Evolutionary conservation across 2,329 filamentous ascomycete species (phyloP), one percentile per base, ranked within the genome.

Genomic region (Xenosphaeropsis pyriputrescens): DNA sequence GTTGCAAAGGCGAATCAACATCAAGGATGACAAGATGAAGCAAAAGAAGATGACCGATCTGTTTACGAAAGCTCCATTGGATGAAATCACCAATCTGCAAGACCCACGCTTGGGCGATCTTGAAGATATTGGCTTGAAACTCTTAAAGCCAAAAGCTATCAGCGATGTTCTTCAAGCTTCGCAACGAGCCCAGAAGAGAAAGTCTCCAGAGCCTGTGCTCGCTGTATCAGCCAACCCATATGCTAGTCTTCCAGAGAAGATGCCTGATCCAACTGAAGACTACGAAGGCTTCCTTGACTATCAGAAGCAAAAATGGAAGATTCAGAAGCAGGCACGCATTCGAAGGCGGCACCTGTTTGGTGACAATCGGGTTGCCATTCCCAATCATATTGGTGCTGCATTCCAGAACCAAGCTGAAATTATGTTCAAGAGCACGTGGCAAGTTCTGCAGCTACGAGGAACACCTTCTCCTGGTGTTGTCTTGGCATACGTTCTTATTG

Each of bases 271-370:
- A 15, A 83, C 77, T 0, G 76, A 91, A 35, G 81, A 98, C 57
- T 99, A 99, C 48, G 64, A 75, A 14, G 85, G 75, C 0, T 98
- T 93, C 65, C 58, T 99, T 38, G 71, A 81, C 52, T 96, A 96
- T 52, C 91, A 98, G 56, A 99, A 99, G 60, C 76, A 88, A 62
- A 98, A 98, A 59, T 99, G 91, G 91, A 95, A 89, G 63, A 80
- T 96, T 29, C 91, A 99, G 56, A 93, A 86, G 53, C 82, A 93
- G 55, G 86, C 89, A 26, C 76, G 91, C 16, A 70, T 79, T 42
- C 78, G 89, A 32, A 72, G 93, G 45, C 75, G 89, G 35, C 91
- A 98, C 55, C 66, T 98, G 1, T 98, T 98, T 50, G 91, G 91
- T 42, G 89, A 98, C 50, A 79, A 81, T 40, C 72, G 78, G 42